Conservation (phyloP, 1,284 basidiomycete genomes). For the Fereydounia khargensis region DNA sequence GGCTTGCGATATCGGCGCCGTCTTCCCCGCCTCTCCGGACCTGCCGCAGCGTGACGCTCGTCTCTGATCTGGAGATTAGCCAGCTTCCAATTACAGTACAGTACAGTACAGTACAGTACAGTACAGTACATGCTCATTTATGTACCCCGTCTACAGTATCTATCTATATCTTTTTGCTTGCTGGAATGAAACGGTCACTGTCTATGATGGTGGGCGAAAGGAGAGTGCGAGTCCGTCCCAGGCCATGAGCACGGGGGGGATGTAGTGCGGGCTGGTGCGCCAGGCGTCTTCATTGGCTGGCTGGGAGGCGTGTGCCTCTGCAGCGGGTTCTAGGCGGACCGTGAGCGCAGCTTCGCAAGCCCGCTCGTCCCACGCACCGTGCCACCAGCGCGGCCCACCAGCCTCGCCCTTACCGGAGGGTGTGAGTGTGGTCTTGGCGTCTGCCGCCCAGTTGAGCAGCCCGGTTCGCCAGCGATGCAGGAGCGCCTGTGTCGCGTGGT, state of each 20-base stretch:
- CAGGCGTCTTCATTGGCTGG: conserved; percentile 1
- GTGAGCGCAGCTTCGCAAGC: no score
- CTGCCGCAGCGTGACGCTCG: no score
- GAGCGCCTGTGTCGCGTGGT: conserved; percentile 25
- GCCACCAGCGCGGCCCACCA: conserved; percentile 35
- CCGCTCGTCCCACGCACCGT: conserved; percentile 34
- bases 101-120: no score
- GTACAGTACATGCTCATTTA: no score
- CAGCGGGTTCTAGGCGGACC: no score
- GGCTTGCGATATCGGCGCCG: conserved; percentile 48
- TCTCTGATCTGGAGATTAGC: no score
- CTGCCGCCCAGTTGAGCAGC: conserved; percentile 3
- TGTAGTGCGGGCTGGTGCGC: background rate
- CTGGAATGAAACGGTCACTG: no score
- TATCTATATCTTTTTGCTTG: no score
- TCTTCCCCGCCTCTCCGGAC: conserved; percentile 13
- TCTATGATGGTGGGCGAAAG: no score
- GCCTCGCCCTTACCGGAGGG: conserved; percentile 19
- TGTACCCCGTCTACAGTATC: no score
- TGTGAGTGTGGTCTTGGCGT: background rate
- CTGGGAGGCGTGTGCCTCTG: no score
- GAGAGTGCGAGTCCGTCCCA: conserved; percentile 38
- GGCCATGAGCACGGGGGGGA: conserved; percentile 37
- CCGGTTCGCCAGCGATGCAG: conserved; percentile 20
- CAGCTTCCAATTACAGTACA: no score